Evolutionary conservation across 2,329 filamentous ascomycete species (phyloP).

Genomic region (Hirsutella rhossiliensis): DNA sequence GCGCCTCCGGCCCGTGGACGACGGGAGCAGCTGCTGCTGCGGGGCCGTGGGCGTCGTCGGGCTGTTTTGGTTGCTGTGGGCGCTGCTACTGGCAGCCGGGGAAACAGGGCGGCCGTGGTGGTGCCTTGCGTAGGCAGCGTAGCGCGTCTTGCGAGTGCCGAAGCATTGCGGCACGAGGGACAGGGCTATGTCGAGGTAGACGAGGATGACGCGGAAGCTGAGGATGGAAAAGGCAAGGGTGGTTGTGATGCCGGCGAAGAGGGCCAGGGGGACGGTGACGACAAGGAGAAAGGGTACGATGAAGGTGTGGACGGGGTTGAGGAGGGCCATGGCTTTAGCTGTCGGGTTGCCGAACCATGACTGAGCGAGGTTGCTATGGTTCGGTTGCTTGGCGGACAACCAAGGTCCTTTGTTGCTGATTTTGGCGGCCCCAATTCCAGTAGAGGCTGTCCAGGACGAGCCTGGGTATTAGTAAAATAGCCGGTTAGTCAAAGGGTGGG

Average conservation of each 20-base stretch:
- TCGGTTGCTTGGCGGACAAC: too few species aligned
- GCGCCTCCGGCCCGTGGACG: slow-evolving; percentile 10
- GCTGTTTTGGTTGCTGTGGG: slow-evolving; percentile 9
- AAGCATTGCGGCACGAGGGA: slow-evolving; percentile 46
- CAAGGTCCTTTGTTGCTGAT: too few species aligned
- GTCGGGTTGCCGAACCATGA: neutral
- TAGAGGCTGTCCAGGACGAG: too few species aligned
- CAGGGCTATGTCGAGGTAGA: slow-evolving; percentile 51
- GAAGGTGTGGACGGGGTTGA: slow-evolving; percentile 43
- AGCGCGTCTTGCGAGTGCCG: slow-evolving; percentile 22
- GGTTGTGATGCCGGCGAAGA: slow-evolving; percentile 53
- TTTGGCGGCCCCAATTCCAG: too few species aligned
- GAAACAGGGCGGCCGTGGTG: slow-evolving; percentile 8
- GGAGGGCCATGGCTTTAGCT: slow-evolving; percentile 31
- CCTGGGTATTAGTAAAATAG: too few species aligned
- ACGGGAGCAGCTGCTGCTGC: slow-evolving; percentile 1
- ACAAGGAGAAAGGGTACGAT: slow-evolving; percentile 50
- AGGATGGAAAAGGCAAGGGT: slow-evolving; percentile 49
- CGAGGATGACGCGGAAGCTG: slow-evolving; percentile 44
- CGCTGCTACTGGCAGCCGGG: slow-evolving; percentile 8
- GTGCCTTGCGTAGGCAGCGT: slow-evolving; percentile 5
- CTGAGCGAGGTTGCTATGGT: too few species aligned
- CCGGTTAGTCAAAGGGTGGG: too few species aligned
- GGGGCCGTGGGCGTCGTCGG: slow-evolving; percentile 1
- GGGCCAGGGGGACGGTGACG: slow-evolving; percentile 48